These are phyloP conservation scores for Suillus hirtellus DNA, from an alignment of 768 basidiomycete genomes.

Conservation along the genomic window DNA sequence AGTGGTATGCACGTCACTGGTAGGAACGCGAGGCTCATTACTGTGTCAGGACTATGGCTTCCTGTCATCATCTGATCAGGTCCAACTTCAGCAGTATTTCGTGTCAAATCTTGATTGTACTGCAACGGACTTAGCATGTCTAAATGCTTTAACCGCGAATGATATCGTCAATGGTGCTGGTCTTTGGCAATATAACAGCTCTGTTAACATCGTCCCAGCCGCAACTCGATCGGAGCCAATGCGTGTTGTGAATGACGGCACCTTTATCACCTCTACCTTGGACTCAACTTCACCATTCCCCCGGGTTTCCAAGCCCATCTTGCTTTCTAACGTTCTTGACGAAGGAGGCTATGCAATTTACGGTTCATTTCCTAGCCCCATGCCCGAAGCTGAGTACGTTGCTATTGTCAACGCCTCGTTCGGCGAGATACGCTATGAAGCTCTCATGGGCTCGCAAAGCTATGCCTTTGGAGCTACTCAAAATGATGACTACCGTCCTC, in stretches of 20 bases:
- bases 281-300: constrained; percentile 64
- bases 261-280: constrained; percentile 65
- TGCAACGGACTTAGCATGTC: constrained; percentile 48
- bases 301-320: constrained; percentile 57
- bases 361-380: constrained; percentile 35
- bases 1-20: constrained; percentile 17
- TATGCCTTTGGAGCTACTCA: constrained; percentile 42
- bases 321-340: constrained; percentile 69
- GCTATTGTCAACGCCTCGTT: constrained; percentile 44
- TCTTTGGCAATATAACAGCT: constrained; percentile 42
- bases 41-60: constrained; percentile 68
- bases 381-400: constrained; percentile 42
- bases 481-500: constrained; percentile 41
- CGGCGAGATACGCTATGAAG: constrained; percentile 44
- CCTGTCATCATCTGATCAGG: constrained; percentile 53
- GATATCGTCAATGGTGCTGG: constrained; percentile 55
- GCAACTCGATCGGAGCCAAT: constrained; percentile 52
- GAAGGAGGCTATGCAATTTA: constrained; percentile 74
- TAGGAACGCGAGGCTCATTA: constrained; percentile 5
- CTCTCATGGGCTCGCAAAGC: constrained; percentile 44
- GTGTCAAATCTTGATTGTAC: constrained; percentile 48
- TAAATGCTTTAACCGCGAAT: constrained; percentile 47
- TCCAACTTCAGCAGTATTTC: constrained; percentile 53
- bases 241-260: constrained; percentile 66
- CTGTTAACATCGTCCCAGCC: constrained; percentile 48